These are phyloP conservation scores for Ophiostoma sp. DNA, from an alignment of 2,329 filamentous ascomycete genomes.

Conservation along the genomic window DNA sequence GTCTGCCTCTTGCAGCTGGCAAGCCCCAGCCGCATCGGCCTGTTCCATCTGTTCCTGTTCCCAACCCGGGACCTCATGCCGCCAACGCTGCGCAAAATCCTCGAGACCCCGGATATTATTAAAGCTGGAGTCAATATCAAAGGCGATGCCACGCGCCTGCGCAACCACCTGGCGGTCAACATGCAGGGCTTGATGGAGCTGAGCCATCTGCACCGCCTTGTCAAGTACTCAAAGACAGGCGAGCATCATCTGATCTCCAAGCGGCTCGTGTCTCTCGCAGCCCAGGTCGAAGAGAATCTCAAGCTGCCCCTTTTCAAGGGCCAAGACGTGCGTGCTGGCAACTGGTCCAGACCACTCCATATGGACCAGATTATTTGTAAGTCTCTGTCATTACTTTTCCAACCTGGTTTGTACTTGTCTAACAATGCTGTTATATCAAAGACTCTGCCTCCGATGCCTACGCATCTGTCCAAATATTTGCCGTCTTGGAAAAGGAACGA, in stretches of 20 bases:
- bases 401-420: not conserved
- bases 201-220: constrained; percentile 72
- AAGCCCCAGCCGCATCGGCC: constrained; percentile 65
- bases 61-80: constrained; percentile 56
- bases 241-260: constrained; percentile 58
- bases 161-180: constrained; percentile 59
- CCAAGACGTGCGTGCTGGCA: constrained; percentile 59
- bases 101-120: constrained; percentile 62
- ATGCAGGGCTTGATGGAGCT: constrained; percentile 69
- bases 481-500: constrained; percentile 64
- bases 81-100: constrained; percentile 62
- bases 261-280: constrained; percentile 58
- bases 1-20: constrained; percentile 81
- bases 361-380: constrained; percentile 64
- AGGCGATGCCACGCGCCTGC: constrained; percentile 63
- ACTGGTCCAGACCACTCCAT: constrained; percentile 64
- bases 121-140: constrained; percentile 75
- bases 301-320: constrained; percentile 72
- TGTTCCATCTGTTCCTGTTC: constrained; percentile 74
- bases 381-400: constrained; percentile 31
- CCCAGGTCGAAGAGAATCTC: constrained; percentile 65
- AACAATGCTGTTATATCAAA: constrained; percentile 34
- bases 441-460: constrained; percentile 82
- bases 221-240: constrained; percentile 56
- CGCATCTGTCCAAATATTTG: constrained; percentile 66